Conservation (phyloP, 345 rosid species). For the Passiflora organensis region DNA sequence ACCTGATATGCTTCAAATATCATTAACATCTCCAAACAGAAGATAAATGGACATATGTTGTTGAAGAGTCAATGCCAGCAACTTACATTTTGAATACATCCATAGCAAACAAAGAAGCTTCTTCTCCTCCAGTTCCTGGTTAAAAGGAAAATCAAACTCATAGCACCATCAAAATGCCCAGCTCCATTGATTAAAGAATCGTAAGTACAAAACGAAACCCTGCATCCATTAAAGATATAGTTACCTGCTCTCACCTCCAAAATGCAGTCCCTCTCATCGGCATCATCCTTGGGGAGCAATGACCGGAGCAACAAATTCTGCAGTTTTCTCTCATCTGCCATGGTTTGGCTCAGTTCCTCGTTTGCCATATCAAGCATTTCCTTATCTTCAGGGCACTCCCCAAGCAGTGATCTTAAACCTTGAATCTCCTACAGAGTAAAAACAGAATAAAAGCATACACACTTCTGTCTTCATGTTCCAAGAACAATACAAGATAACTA, state of each 20-base stretch:
- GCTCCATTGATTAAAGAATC: background rate
- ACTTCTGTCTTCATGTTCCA: too few species aligned
- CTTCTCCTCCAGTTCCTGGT: slow-evolving; percentile 96
- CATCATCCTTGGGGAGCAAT: slow-evolving; percentile 94
- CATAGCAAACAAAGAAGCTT: slow-evolving; percentile 95
- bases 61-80: background rate
- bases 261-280: slow-evolving; percentile 92
- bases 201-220: slow-evolving; percentile 1
- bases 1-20: slow-evolving; percentile 43
- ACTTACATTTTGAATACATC: slow-evolving; percentile 84
- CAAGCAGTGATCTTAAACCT: slow-evolving; percentile 60
- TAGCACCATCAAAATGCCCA: slow-evolving; percentile 2
- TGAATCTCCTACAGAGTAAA: slow-evolving; percentile 55
- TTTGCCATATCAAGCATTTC: slow-evolving; percentile 77
- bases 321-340: slow-evolving; percentile 62
- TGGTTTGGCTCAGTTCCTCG: slow-evolving; percentile 54
- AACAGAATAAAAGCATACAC: slow-evolving; percentile 4
- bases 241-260: slow-evolving; percentile 99
- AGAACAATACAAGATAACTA: too few species aligned
- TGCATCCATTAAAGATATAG: background rate
- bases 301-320: slow-evolving; percentile 68
- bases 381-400: slow-evolving; percentile 59
- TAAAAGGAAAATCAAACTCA: slow-evolving; percentile 16
- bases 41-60: slow-evolving; percentile 1
- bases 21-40: background rate